phyloP scores from a whole-genome alignment of 2,329 filamentous ascomycete species.

The Cladosporium sp. region DNA sequence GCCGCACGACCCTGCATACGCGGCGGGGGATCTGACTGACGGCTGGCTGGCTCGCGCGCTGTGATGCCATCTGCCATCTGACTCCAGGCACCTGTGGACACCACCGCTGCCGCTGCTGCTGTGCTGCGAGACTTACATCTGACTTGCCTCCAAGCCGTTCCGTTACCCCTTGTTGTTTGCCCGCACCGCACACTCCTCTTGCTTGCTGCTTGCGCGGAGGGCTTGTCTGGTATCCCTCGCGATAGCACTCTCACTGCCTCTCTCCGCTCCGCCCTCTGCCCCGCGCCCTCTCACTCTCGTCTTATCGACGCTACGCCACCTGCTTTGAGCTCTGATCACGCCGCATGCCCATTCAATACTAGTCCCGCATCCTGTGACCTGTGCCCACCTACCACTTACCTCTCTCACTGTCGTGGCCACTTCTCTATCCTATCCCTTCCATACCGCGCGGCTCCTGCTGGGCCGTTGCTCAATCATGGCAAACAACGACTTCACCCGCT shows the following conservation, averaged over 20 bases:
- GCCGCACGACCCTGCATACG: background rate
- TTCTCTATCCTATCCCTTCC: background rate
- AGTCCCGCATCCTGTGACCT: background rate
- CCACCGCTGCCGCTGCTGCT: too few species aligned
- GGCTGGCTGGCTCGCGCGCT: background rate
- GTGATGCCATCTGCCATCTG: conserved; percentile 1
- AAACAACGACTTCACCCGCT: conserved; percentile 69
- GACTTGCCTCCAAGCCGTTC: background rate
- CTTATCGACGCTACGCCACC: conserved; percentile 2
- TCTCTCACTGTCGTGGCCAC: background rate
- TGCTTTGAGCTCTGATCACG: background rate
- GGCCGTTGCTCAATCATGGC: conserved; percentile 44
- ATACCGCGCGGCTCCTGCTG: background rate
- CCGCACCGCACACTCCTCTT: background rate
- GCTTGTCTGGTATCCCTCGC: background rate
- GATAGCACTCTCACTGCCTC: background rate
- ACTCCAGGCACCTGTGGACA: background rate
- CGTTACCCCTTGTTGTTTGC: background rate
- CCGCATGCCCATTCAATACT: background rate
- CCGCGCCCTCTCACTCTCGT: background rate
- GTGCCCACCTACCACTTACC: background rate
- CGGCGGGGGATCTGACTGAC: background rate
- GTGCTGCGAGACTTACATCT: background rate
- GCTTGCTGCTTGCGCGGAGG: background rate
- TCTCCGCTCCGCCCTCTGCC: background rate